Conservation (phyloP, 306 rosid species). For the Lathyrus aphaca region DNA sequence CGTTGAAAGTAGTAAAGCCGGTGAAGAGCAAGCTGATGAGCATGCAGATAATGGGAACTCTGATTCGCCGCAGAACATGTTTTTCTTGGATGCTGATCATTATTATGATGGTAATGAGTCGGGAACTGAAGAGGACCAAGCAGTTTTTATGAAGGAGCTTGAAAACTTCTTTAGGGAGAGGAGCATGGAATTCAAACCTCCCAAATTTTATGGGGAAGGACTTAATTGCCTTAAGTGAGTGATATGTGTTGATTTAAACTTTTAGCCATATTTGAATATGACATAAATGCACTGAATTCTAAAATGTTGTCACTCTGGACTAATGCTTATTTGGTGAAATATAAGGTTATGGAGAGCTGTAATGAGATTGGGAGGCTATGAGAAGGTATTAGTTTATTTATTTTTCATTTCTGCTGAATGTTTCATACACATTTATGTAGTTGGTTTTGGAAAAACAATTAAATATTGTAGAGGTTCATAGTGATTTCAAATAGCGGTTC, state of each 20-base stretch:
- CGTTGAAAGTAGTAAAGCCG: slow-evolving; percentile 45
- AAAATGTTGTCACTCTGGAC: slow-evolving; percentile 26
- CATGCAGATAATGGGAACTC: slow-evolving; percentile 61
- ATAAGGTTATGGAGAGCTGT: slow-evolving; percentile 95
- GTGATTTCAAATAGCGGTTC: slow-evolving; percentile 23
- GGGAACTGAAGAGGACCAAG: slow-evolving; percentile 89
- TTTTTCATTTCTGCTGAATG: slow-evolving; percentile 2
- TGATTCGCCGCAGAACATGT: slow-evolving; percentile 49
- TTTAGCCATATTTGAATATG: slow-evolving; percentile 17
- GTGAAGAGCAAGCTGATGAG: slow-evolving; percentile 52
- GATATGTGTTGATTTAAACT: slow-evolving; percentile 27
- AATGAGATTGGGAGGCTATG: slow-evolving; percentile 96
- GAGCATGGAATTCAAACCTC: slow-evolving; percentile 92
- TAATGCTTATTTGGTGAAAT: slow-evolving; percentile 45
- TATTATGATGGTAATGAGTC: slow-evolving; percentile 78
- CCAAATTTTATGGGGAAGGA: slow-evolving; percentile 94
- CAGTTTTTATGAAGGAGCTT: slow-evolving; percentile 84
- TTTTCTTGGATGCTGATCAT: slow-evolving; percentile 63
- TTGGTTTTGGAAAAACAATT: slow-evolving; percentile 21
- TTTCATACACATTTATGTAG: slow-evolving; percentile 13
- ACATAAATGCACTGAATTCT: slow-evolving; percentile 20
- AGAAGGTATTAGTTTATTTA: slow-evolving; percentile 62
- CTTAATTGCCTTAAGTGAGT: slow-evolving; percentile 96
- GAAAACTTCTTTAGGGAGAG: slow-evolving; percentile 88
- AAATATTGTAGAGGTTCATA: slow-evolving; percentile 20